These are phyloP conservation scores for Plasmodium inui DNA, from an alignment of 169 alveolate species.

Conservation along the genomic window DNA sequence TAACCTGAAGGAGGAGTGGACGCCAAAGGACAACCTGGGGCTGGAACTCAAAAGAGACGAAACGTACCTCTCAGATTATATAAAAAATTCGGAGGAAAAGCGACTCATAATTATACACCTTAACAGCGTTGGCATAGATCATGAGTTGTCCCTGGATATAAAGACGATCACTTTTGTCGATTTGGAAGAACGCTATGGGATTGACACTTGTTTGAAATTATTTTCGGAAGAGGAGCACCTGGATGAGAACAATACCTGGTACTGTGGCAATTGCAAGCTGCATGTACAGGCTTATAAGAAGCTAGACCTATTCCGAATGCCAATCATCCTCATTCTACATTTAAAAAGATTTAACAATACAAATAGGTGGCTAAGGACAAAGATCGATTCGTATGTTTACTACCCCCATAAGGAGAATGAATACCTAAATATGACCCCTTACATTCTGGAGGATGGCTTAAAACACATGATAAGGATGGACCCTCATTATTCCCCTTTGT, in stretches of 20 bases:
- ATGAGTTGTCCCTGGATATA: slow-evolving; percentile 50
- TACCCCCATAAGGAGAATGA: slow-evolving; percentile 75
- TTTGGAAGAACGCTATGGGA: slow-evolving; percentile 49
- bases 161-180: slow-evolving; percentile 48
- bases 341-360: slow-evolving; percentile 91
- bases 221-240: slow-evolving; percentile 89
- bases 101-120: slow-evolving; percentile 55
- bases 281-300: slow-evolving; percentile 91
- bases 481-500: slow-evolving; percentile 76
- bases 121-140: slow-evolving; percentile 10
- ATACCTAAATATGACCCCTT: slow-evolving; percentile 75
- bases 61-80: slow-evolving; percentile 49
- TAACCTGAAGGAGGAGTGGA: slow-evolving; percentile 43
- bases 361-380: slow-evolving; percentile 55
- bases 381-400: slow-evolving; percentile 71
- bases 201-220: slow-evolving; percentile 82
- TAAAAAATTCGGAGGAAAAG: slow-evolving; percentile 44
- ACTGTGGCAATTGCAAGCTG: slow-evolving; percentile 91
- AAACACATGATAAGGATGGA: slow-evolving; percentile 74
- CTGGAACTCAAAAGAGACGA: slow-evolving; percentile 34
- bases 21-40: slow-evolving; percentile 41
- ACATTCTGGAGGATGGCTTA: slow-evolving; percentile 73
- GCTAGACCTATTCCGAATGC: slow-evolving; percentile 90
- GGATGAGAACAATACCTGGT: slow-evolving; percentile 91
- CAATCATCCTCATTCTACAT: slow-evolving; percentile 89